Conservation (phyloP, 75 land plant genomes). For the Chamaecyparis obtusa region DNA sequence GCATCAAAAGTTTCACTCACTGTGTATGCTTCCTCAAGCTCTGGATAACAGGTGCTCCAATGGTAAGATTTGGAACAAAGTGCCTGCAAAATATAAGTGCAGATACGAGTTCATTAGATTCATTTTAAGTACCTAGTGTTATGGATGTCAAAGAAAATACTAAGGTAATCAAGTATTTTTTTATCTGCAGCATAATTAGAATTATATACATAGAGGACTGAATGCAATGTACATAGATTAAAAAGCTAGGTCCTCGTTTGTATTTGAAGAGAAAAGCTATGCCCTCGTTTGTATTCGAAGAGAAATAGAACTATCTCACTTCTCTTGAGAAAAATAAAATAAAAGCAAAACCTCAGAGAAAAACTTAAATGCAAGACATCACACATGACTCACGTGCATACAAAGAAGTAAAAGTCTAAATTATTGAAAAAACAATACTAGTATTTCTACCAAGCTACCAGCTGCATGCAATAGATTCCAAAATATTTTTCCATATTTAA, state of each 20-base stretch:
- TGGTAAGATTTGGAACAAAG: constrained; percentile 92
- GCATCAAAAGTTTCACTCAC: constrained; percentile 33
- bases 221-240: not conserved
- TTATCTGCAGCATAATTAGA: not conserved
- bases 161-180: not conserved
- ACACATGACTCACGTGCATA: not conserved
- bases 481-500: not conserved
- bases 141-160: not conserved
- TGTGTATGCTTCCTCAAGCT: constrained; percentile 93
- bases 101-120: not conserved
- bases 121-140: not conserved
- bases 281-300: not conserved
- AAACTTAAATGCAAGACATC: not conserved
- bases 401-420: not conserved
- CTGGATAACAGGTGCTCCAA: constrained; percentile 95
- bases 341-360: not conserved
- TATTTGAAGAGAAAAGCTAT: not conserved
- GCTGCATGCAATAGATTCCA: not conserved
- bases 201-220: not conserved
- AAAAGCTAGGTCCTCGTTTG: not conserved
- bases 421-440: not conserved
- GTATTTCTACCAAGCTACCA: not conserved
- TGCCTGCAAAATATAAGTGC: constrained; percentile 52
- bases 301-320: not conserved
- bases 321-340: not conserved